A percentile compares a stretch with the other conserved stretches of the same genome.
Evolutionary conservation across 2,329 filamentous ascomycete species (phyloP).

Genomic region (Trichoderma sp.): DNA sequence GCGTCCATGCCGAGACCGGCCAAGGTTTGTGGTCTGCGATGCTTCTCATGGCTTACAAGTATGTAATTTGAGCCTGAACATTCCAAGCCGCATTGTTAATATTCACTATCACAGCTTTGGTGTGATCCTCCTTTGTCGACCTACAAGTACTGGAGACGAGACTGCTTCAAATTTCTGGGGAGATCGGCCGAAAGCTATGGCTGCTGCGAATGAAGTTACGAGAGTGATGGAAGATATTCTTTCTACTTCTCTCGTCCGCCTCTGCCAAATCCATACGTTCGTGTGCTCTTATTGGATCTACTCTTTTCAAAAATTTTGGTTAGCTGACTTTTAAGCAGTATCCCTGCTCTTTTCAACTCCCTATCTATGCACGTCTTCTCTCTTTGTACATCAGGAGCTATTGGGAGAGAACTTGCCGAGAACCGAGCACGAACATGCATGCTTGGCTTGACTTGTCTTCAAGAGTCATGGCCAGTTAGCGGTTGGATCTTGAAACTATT

Average conservation of each 20-base stretch:
- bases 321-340: not conserved
- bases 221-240: constrained; percentile 6
- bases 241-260: not conserved
- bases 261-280: constrained; percentile 2
- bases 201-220: not conserved
- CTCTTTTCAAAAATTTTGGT: too few relatives aligned
- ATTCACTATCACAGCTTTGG: not conserved
- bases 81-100: not conserved
- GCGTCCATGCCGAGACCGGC: not conserved
- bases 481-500: constrained; percentile 5
- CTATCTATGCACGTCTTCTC: constrained; percentile 1
- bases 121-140: not conserved
- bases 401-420: not conserved
- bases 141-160: not conserved
- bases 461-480: constrained; percentile 3
- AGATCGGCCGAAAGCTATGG: not conserved
- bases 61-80: not conserved
- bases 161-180: not conserved
- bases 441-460: not conserved
- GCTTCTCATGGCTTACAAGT: constrained; percentile 11
- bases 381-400: not conserved
- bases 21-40: not conserved
- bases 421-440: constrained; percentile 1
- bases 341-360: constrained; percentile 1
- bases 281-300: not conserved